Conservation (phyloP, 768 basidiomycete species). For the Auriscalpium orientale region DNA sequence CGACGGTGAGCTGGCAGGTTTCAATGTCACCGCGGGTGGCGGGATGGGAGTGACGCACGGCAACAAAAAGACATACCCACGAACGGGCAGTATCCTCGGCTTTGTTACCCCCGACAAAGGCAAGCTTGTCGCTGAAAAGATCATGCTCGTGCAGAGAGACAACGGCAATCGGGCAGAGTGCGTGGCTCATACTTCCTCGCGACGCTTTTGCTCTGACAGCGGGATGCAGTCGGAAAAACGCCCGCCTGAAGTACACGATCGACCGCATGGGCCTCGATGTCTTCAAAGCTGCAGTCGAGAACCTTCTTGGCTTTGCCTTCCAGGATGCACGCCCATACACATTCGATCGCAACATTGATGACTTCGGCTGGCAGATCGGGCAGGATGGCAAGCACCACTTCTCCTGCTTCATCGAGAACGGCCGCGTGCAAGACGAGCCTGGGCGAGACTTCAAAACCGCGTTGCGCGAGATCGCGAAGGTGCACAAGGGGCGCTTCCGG, state of each 20-base stretch:
- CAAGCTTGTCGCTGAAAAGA: conserved; percentile 78
- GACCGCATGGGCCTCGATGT: conserved; percentile 87
- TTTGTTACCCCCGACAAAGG: conserved; percentile 90
- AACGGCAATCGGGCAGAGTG: conserved; percentile 93
- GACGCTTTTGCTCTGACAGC: neutral
- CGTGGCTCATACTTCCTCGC: conserved; percentile 20
- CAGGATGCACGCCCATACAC: conserved; percentile 65
- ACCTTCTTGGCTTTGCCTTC: conserved; percentile 73
- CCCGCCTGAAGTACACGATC: conserved; percentile 93
- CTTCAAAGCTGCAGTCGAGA: conserved; percentile 89
- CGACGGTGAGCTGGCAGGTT: conserved; percentile 74
- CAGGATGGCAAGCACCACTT: conserved; percentile 87
- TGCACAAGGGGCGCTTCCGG: conserved; percentile 91
- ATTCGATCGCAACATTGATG: conserved; percentile 87
- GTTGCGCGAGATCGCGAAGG: conserved; percentile 83
- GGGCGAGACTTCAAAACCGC: conserved; percentile 88
- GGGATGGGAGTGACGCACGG: conserved; percentile 99
- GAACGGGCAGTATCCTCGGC: conserved; percentile 79
- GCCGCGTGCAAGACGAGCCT: conserved; percentile 92
- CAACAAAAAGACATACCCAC: conserved; percentile 98
- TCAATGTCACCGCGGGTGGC: conserved; percentile 91
- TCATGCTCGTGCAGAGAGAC: conserved; percentile 92
- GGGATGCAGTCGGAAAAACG: conserved; percentile 47
- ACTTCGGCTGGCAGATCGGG: conserved; percentile 89
- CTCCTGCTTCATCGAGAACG: conserved; percentile 94